These are phyloP conservation scores for Colletotrichum nymphaeae DNA, from an alignment of 2,329 filamentous ascomycete species.

Conservation along the genomic window DNA sequence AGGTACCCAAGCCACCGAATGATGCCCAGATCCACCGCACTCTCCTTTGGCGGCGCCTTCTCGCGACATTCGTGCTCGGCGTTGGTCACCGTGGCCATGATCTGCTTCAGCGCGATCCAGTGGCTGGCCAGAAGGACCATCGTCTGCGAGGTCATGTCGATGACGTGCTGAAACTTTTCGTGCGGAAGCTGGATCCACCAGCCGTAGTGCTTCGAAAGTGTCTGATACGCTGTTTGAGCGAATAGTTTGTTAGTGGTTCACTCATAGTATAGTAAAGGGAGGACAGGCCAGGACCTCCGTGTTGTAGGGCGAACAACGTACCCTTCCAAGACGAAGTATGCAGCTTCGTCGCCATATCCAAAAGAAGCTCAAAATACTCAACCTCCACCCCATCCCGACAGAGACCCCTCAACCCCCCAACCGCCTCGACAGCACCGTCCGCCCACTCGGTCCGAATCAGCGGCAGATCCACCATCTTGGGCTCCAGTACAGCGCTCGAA, in stretches of 20 bases:
- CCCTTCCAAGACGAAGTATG: constrained; percentile 65
- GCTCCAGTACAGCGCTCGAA: constrained; percentile 53
- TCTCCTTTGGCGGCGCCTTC: constrained; percentile 41
- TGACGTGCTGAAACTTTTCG: constrained; percentile 60
- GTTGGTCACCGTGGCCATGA: constrained; percentile 62
- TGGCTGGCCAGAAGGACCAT: constrained; percentile 62
- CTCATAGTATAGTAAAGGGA: no score
- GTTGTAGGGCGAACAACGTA: constrained; percentile 41
- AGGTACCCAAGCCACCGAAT: constrained; percentile 62
- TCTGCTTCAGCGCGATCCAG: constrained; percentile 66
- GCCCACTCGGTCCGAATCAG: constrained; percentile 57
- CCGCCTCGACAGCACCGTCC: constrained; percentile 57
- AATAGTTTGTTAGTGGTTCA: not conserved
- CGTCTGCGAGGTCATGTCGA: constrained; percentile 59
- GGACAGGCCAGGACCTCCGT: not conserved
- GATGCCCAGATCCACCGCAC: constrained; percentile 55
- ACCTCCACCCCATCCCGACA: constrained; percentile 56
- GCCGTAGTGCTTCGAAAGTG: constrained; percentile 61
- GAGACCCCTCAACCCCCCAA: constrained; percentile 56
- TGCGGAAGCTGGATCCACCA: constrained; percentile 71
- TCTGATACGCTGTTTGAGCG: constrained; percentile 56
- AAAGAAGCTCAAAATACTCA: constrained; percentile 57
- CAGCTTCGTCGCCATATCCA: constrained; percentile 62
- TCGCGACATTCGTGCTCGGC: constrained; percentile 48
- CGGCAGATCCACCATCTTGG: constrained; percentile 58